Evolutionary conservation across 2,329 filamentous ascomycete genomes (phyloP).

Genomic region (Colletotrichum sp.): DNA sequence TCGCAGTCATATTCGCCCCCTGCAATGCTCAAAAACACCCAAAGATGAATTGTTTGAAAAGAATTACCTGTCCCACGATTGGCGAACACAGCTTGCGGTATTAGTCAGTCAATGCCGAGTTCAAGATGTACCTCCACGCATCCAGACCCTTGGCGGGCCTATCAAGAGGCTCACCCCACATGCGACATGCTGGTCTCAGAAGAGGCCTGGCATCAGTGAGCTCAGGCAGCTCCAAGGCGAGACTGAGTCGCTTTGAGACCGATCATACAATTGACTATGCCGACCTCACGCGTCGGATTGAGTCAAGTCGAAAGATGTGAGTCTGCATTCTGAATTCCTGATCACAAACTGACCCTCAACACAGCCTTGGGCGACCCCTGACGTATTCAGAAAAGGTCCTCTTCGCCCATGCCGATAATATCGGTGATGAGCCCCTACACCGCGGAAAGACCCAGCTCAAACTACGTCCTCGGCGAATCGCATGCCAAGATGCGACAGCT

Average conservation of each 20-base stretch:
- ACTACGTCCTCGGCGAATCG: constrained; percentile 11
- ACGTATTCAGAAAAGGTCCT: constrained; percentile 18
- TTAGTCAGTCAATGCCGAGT: background rate
- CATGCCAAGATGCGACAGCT: constrained; percentile 22
- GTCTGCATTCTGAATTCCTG: background rate
- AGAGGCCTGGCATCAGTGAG: background rate
- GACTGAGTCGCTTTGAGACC: background rate
- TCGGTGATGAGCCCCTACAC: background rate
- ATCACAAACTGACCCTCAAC: background rate
- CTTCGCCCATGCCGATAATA: background rate
- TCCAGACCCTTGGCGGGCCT: background rate
- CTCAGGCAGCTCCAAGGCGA: background rate
- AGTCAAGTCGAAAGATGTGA: background rate
- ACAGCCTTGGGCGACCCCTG: background rate
- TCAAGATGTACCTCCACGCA: background rate
- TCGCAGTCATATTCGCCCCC: background rate
- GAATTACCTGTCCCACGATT: background rate
- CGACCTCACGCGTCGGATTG: background rate
- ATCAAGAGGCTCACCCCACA: background rate
- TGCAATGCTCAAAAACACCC: background rate
- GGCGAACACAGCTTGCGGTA: background rate
- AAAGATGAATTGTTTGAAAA: background rate
- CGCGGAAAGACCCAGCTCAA: constrained; percentile 4
- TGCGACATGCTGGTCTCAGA: background rate
- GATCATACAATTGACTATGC: background rate